These are phyloP conservation scores for Ehretia macrophylla DNA, from an alignment of 257 asterid genomes.

Conservation along the genomic window DNA sequence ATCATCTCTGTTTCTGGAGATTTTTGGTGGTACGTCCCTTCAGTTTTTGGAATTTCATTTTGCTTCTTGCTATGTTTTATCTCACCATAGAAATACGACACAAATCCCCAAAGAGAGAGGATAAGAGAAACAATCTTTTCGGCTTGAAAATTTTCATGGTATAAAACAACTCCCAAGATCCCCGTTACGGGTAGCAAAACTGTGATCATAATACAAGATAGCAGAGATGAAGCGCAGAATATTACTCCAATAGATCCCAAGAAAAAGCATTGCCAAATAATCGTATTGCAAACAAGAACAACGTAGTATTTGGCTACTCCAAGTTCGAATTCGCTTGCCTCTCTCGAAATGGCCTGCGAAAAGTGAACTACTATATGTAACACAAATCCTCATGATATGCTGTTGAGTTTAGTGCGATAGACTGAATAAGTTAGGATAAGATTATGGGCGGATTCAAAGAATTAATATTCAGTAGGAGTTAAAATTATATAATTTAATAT, in stretches of 20 bases:
- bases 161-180: constrained; percentile 20
- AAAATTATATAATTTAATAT: too few relatives aligned
- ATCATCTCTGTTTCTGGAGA: constrained; percentile 6
- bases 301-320: constrained; percentile 23
- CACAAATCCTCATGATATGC: too few relatives aligned
- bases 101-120: constrained; percentile 31
- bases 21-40: background rate
- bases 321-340: constrained; percentile 12
- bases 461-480: too few relatives aligned
- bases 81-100: constrained; percentile 29
- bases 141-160: constrained; percentile 20
- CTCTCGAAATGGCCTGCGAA: constrained; percentile 9
- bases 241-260: constrained; percentile 22
- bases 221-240: constrained; percentile 22
- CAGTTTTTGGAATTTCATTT: background rate
- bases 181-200: constrained; percentile 18
- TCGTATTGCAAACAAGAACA: constrained; percentile 5
- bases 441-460: too few relatives aligned
- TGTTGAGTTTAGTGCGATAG: too few relatives aligned
- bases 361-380: background rate
- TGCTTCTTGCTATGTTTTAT: constrained; percentile 8
- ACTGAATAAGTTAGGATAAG: too few relatives aligned
- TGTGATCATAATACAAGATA: constrained; percentile 9
- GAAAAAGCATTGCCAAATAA: constrained; percentile 19
- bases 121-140: constrained; percentile 23